A percentile compares a stretch with the other conserved stretches of the same genome.
Evolutionary conservation across 1,284 basidiomycete genomes (phyloP).

Genomic region (Pseudomicrostroma phylloplanum): DNA sequence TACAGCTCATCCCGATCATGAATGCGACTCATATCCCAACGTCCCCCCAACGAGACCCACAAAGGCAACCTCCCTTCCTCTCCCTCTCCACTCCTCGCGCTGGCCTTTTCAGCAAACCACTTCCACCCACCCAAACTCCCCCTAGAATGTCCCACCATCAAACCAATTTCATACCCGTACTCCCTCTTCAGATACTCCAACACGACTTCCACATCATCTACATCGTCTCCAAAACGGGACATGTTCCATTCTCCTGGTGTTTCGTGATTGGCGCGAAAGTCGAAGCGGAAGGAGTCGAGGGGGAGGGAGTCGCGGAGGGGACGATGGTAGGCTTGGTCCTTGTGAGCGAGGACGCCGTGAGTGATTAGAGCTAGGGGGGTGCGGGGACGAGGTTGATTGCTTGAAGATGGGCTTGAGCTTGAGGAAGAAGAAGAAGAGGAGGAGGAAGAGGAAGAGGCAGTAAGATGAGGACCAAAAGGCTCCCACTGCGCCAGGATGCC

Average conservation of each 20-base stretch:
- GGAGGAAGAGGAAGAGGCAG: no score
- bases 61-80: conserved; percentile 51
- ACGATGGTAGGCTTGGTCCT: conserved; percentile 71
- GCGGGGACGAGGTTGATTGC: conserved; percentile 9
- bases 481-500: conserved; percentile 26
- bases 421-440: conserved; percentile 14
- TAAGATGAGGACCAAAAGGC: conserved; percentile 18
- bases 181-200: conserved; percentile 8
- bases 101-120: conserved; percentile 20
- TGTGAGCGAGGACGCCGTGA: conserved; percentile 40
- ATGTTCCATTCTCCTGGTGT: conserved; percentile 15
- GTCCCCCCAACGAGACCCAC: conserved; percentile 53
- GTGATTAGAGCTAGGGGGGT: conserved; percentile 27
- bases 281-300: conserved; percentile 73
- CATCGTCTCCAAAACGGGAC: conserved; percentile 11
- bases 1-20: conserved; percentile 28
- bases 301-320: conserved; percentile 64
- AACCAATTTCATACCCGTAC: conserved; percentile 17
- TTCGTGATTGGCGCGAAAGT: conserved; percentile 58
- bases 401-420: conserved; percentile 6
- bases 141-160: conserved; percentile 23
- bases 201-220: conserved; percentile 18
- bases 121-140: conserved; percentile 23
- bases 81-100: neutral
- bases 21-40: conserved; percentile 33